Conservation (phyloP, 2,329 filamentous ascomycete genomes). For the Hymenotorrendiella dingleyae region DNA sequence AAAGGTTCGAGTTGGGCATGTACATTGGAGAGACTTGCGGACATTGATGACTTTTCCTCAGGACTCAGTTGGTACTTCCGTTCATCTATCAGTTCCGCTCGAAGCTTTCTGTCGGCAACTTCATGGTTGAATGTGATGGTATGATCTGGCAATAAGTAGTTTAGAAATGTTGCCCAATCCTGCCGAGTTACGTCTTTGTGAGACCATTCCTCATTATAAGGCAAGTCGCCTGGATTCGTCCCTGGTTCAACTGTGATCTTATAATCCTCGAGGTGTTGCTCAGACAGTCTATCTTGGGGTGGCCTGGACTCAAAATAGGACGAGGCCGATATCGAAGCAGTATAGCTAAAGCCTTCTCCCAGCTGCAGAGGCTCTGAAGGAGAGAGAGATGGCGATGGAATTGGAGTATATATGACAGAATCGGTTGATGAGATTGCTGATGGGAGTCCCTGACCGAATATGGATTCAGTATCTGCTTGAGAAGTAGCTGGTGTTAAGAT, state of each 20-base stretch:
- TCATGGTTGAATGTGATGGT: constrained; percentile 39
- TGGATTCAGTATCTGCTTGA: constrained; percentile 34
- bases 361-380: constrained; percentile 18
- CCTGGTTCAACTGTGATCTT: constrained; percentile 11
- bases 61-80: constrained; percentile 23
- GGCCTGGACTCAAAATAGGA: constrained; percentile 26
- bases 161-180: constrained; percentile 56
- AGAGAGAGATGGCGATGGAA: constrained; percentile 19
- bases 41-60: constrained; percentile 19
- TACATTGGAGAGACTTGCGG: constrained; percentile 28
- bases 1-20: constrained; percentile 39
- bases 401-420: constrained; percentile 24
- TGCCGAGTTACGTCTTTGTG: constrained; percentile 41
- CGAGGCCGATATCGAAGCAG: constrained; percentile 15
- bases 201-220: constrained; percentile 17
- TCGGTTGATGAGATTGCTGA: constrained; percentile 21
- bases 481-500: constrained; percentile 23
- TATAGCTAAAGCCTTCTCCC: constrained; percentile 10
- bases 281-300: constrained; percentile 29
- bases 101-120: constrained; percentile 44
- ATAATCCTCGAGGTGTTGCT: constrained; percentile 7
- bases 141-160: constrained; percentile 48
- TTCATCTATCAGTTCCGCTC: constrained; percentile 35
- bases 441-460: constrained; percentile 12
- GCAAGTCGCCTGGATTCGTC: constrained; percentile 19